Percentiles rank a stretch among this genome's conserved stretches.
Conservation (phyloP, 495 filamentous ascomycete genomes). For the Bacidia gigantensis region DNA sequence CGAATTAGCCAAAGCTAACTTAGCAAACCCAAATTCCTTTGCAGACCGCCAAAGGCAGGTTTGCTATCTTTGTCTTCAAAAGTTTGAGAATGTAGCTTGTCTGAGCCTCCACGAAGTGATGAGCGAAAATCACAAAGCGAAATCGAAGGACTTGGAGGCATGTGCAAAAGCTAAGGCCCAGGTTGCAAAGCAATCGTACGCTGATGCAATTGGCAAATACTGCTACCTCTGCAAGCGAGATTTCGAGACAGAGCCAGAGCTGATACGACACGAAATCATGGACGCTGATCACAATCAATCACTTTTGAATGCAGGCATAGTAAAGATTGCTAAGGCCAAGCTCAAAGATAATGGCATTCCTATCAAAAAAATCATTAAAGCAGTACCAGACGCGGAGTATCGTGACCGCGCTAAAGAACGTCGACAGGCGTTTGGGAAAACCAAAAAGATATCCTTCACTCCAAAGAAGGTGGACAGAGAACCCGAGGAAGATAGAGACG, state of each 20-base stretch:
- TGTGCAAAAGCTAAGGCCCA: slow-evolving; percentile 26
- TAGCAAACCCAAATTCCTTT: neutral
- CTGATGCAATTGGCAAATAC: slow-evolving; percentile 53
- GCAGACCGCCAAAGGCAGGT: neutral
- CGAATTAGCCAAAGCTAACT: neutral
- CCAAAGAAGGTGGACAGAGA: slow-evolving; percentile 28
- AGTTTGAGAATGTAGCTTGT: neutral
- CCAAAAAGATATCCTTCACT: slow-evolving; percentile 36
- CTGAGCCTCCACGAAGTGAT: slow-evolving; percentile 51
- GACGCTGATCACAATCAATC: slow-evolving; percentile 62
- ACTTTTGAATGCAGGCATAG: slow-evolving; percentile 45
- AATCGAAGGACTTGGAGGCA: slow-evolving; percentile 47
- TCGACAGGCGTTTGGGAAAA: slow-evolving; percentile 57
- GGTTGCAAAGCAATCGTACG: slow-evolving; percentile 51
- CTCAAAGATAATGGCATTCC: slow-evolving; percentile 3
- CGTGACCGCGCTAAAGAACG: slow-evolving; percentile 76
- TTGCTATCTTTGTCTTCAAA: neutral
- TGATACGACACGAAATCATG: slow-evolving; percentile 63
- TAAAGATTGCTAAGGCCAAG: slow-evolving; percentile 43
- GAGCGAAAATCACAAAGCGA: slow-evolving; percentile 58
- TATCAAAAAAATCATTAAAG: neutral
- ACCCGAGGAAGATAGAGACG: slow-evolving; percentile 21
- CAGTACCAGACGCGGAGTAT: slow-evolving; percentile 33
- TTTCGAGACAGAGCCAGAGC: slow-evolving; percentile 53
- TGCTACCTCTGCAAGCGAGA: slow-evolving; percentile 66